Base-by-base conservation (phyloP, 208 protist genomes). In the Strigomonas galati region DNA sequence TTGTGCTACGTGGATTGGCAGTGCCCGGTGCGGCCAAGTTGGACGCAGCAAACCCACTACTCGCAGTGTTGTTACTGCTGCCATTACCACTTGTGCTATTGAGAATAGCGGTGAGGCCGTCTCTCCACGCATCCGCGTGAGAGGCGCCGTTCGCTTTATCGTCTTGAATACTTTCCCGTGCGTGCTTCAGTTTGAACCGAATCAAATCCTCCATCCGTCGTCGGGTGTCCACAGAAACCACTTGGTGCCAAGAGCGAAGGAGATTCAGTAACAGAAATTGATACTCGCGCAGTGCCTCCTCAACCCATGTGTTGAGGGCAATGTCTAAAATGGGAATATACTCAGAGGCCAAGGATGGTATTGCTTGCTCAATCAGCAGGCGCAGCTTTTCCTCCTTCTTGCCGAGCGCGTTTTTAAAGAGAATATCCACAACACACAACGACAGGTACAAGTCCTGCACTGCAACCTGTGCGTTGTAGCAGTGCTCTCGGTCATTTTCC, bases 361-460 rank as follows among this genome's bases (percentile, higher is more conserved):
- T 60, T 40, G 82, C 82, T 32, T 62, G 54, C 46, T 86, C 80
- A 0, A 85, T 65, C 5, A 61, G 62, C 0, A 43, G 62, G 23
- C 32, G 60, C 46, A 79, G 54, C 48, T 53, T 66, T 3, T 57
- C 63, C 0, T 51, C 71, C 0, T 65, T 69, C 1, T 69, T 59
- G 17, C 60, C 54, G 44, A 58, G 49, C 26, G 64, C 67, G 55
- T 79, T 75, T 49, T 88, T 87, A 26, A 91, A 54, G 4, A 89
- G 60, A 14, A 76, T 77, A 62, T 93, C 87, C 40, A 93, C 67
- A 10, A 84, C 68, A 55, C 84, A 90, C 31, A 90, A 89, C 15
- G 84, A 67, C 15, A 91, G 31, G 67, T 93, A 93, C 28, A 85
- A 53, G 54, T 93, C 84, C 62, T 93, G 87, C 49, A 91, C 71